Evolutionary conservation across 768 basidiomycete genomes (phyloP).

Genomic region (Mycena floridula): DNA sequence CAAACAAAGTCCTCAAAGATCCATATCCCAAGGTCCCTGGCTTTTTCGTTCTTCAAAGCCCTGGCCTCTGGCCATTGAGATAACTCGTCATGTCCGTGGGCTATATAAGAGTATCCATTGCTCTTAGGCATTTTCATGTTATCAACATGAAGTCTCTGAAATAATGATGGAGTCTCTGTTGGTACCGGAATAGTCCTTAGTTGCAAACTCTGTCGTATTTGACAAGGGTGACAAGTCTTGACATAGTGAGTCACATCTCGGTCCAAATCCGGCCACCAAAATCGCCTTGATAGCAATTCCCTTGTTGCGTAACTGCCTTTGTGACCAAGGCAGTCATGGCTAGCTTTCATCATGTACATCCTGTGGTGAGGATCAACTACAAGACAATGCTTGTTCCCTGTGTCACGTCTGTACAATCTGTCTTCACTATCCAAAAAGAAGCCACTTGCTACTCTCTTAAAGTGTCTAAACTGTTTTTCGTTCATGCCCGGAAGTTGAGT

Average conservation of each 20-base stretch:
- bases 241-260: constrained; percentile 24
- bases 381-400: constrained; percentile 10
- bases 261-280: constrained; percentile 18
- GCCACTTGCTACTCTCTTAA: constrained; percentile 1
- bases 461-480: too few species aligned
- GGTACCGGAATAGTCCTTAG: constrained; percentile 21
- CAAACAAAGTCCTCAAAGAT: constrained; percentile 19
- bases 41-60: constrained; percentile 15
- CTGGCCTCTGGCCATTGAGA: constrained; percentile 16
- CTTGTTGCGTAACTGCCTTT: constrained; percentile 6
- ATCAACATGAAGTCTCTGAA: constrained; percentile 21
- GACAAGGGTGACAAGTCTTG: constrained; percentile 26
- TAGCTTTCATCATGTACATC: background rate
- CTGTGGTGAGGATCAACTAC: constrained; percentile 10
- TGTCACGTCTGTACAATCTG: constrained; percentile 7
- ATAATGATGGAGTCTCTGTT: constrained; percentile 16
- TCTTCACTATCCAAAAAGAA: constrained; percentile 15
- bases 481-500: too few species aligned
- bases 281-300: constrained; percentile 5
- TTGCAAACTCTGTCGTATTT: constrained; percentile 18
- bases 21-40: constrained; percentile 14
- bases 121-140: constrained; percentile 21
- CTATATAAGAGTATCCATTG: constrained; percentile 15
- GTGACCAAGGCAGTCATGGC: constrained; percentile 7
- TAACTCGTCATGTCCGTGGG: constrained; percentile 19